Base-by-base conservation (phyloP, 73 alveolate genomes). In the Durusdinium trenchii region DNA sequence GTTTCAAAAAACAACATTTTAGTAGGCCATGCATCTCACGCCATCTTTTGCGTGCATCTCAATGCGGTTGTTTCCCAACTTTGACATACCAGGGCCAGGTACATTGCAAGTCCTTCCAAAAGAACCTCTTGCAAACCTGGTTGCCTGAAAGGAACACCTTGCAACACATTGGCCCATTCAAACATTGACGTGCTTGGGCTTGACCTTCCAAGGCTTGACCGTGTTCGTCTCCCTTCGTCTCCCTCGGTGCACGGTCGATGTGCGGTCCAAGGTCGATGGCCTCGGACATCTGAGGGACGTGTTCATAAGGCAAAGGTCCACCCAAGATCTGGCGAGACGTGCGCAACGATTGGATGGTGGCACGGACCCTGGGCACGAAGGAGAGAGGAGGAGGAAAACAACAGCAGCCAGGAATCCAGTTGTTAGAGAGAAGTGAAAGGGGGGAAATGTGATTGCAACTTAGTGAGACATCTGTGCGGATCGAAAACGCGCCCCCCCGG, bases 221-320 rank as follows among this genome's bases (percentile, higher is more conserved):
- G n/a, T n/a, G n/a, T n/a, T n/a, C n/a, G n/a, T n/a, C n/a, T n/a
- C n/a, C n/a, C n/a, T n/a, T n/a, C n/a, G n/a, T n/a, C n/a, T n/a
- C n/a, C n/a, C 73, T 60, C 73, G 30, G 18, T 32, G 0, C 73
- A 32, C 18, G 18, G 1, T 60, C 30, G 69, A 57, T 57, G 18
- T 60, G 73, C 23, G 73, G 30, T 23, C 73, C 73, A 60, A 32
- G n/a, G 1, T 28, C 42, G n/a, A 40, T 54, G 12, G 97, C 98
- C 87, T 94, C 99, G 2, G 99, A 73, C 99, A 94, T 94, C 61
- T 48, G 46, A 50, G 99, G 99, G 67, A 94, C 36, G n/a, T 73
- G 73, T 69, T 94, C 99, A 18, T 94, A 94, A 26, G 99, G 99
- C 51, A 94, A 47, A 16, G 99, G 99, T 12, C 99, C 99, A 23